These are phyloP conservation scores for Amanita polypyramis DNA, from an alignment of 768 basidiomycete genomes.

Conservation along the genomic window DNA sequence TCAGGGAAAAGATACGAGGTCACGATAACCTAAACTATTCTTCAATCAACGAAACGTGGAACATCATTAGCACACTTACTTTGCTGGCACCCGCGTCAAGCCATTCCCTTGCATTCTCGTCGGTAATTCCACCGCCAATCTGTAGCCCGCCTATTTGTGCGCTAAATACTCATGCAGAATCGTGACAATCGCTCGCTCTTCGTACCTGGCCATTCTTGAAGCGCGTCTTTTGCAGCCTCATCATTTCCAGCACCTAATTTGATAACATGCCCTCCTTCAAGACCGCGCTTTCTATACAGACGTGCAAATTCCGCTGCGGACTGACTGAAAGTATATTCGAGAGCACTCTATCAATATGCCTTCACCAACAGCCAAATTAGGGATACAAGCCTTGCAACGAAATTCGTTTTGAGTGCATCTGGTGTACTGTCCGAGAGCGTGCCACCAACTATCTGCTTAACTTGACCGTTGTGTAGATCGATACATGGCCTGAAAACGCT, in stretches of 20 bases:
- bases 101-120: conserved; percentile 75
- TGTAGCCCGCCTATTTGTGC: conserved; percentile 58
- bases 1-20: conserved; percentile 91
- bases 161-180: conserved; percentile 4
- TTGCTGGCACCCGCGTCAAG: conserved; percentile 85
- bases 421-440: conserved; percentile 68
- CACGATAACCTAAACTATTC: conserved; percentile 71
- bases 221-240: conserved; percentile 74
- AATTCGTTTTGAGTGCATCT: conserved; percentile 70
- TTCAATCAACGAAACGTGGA: not conserved
- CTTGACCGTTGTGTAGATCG: conserved; percentile 90
- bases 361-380: not conserved
- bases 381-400: conserved; percentile 66
- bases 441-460: conserved; percentile 97
- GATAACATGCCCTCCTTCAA: conserved; percentile 91
- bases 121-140: conserved; percentile 88
- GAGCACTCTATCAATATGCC: conserved; percentile 8
- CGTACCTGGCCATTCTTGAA: conserved; percentile 75
- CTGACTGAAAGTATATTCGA: conserved; percentile 35
- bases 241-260: conserved; percentile 91
- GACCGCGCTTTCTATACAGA: conserved; percentile 57
- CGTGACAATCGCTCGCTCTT: not conserved
- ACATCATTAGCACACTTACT: conserved; percentile 22
- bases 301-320: conserved; percentile 71
- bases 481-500: conserved; percentile 87